Conservation (phyloP, 106 monocot species). For the Platanthera zijinensis region DNA sequence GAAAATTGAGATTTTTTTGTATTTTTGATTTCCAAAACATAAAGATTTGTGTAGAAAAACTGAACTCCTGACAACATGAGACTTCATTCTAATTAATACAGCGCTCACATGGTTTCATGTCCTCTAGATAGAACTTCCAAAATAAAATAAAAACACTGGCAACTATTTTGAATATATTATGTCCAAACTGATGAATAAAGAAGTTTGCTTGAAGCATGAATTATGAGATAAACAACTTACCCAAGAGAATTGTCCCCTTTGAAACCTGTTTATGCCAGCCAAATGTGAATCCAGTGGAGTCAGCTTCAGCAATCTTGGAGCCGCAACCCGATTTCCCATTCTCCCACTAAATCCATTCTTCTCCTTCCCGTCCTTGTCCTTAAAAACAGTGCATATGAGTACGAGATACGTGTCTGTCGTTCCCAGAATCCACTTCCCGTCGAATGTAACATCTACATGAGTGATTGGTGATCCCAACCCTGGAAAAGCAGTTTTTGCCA, state of each 20-base stretch:
- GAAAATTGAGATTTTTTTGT: too few relatives aligned
- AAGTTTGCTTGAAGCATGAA: too few relatives aligned
- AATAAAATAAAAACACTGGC: too few relatives aligned
- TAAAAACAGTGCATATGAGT: slow-evolving; percentile 70
- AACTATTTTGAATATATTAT: too few relatives aligned
- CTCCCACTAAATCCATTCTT: slow-evolving; percentile 80
- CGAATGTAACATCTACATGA: slow-evolving; percentile 86
- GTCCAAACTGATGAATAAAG: too few relatives aligned
- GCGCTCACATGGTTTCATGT: too few relatives aligned
- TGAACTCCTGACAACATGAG: too few relatives aligned
- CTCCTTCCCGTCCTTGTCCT: slow-evolving; percentile 83
- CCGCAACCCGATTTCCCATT: slow-evolving; percentile 80
- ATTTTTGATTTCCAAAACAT: too few relatives aligned
- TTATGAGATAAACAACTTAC: slow-evolving; percentile 19
- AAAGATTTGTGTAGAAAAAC: too few relatives aligned
- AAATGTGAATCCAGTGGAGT: slow-evolving; percentile 76
- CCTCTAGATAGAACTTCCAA: too few relatives aligned
- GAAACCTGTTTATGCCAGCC: slow-evolving; percentile 65
- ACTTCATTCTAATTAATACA: too few relatives aligned
- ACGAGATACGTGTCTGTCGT: slow-evolving; percentile 77
- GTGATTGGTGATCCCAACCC: slow-evolving; percentile 79
- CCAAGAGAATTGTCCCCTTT: slow-evolving; percentile 87
- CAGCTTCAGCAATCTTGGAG: slow-evolving; percentile 81
- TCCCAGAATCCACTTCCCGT: slow-evolving; percentile 90
- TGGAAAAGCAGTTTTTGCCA: slow-evolving; percentile 90